Conservation (phyloP, 257 asterid genomes). For the Ilex aquifolium region DNA sequence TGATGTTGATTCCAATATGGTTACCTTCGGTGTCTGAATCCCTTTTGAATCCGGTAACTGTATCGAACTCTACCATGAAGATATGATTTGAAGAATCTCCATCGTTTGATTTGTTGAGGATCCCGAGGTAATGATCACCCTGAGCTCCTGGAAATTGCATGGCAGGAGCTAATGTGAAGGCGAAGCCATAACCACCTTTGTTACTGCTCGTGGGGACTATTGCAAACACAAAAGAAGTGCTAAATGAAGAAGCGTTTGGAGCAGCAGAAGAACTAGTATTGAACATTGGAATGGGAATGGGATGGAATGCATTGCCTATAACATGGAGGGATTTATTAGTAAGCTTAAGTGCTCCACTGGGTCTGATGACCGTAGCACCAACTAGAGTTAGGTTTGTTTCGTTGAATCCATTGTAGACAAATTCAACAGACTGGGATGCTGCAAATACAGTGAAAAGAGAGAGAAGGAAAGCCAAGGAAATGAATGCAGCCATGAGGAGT, state of each 20-base stretch:
- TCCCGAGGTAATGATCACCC: constrained; percentile 45
- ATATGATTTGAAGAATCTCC: constrained; percentile 25
- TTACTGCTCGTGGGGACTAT: constrained; percentile 23
- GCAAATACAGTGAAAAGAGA: constrained; percentile 10
- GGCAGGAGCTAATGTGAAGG: constrained; percentile 48
- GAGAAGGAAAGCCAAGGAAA: constrained; percentile 10
- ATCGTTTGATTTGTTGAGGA: constrained; percentile 25
- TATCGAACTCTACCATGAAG: constrained; percentile 70
- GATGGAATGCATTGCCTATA: constrained; percentile 51
- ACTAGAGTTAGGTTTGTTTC: constrained; percentile 13
- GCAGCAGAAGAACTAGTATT: constrained; percentile 1
- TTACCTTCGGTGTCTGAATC: constrained; percentile 25
- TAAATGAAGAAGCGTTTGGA: constrained; percentile 34
- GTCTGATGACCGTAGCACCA: constrained; percentile 23
- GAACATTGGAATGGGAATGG: constrained; percentile 29
- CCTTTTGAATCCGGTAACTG: constrained; percentile 39
- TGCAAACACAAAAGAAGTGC: constrained; percentile 50
- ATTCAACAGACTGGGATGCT: constrained; percentile 25
- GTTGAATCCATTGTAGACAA: constrained; percentile 49
- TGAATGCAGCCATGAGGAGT: constrained; percentile 19
- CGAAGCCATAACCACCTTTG: constrained; percentile 60
- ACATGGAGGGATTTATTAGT: constrained; percentile 31
- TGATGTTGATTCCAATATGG: constrained; percentile 55
- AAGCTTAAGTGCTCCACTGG: constrained; percentile 50
- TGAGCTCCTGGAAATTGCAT: constrained; percentile 25